Conservation (phyloP, 1,284 basidiomycete species). For the Microbotryum silenes-acaulis region DNA sequence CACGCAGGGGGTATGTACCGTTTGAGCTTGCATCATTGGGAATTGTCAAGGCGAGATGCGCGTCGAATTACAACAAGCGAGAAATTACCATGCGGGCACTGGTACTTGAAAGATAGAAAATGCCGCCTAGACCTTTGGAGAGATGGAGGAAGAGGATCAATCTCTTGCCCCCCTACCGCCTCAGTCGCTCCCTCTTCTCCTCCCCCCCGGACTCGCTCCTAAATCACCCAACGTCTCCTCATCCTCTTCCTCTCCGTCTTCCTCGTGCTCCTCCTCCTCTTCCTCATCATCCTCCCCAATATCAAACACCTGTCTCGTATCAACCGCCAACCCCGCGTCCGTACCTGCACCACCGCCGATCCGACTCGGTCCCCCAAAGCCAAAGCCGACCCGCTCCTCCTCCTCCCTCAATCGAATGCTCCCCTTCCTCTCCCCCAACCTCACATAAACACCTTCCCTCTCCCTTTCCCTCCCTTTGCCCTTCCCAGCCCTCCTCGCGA, state of each 20-base stretch:
- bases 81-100: no score
- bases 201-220: slow-evolving; percentile 6
- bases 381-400: not conserved
- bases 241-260: not conserved
- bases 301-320: slow-evolving; percentile 22
- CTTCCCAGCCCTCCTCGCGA: slow-evolving; percentile 9
- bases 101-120: no score
- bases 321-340: not conserved
- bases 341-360: not conserved
- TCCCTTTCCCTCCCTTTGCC: slow-evolving; percentile 17
- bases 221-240: slow-evolving; percentile 20
- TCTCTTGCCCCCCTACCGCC: no score
- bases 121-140: no score
- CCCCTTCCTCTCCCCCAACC: not conserved
- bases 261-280: not conserved
- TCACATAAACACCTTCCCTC: not conserved
- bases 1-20: no score
- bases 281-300: slow-evolving; percentile 25
- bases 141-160: no score
- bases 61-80: no score
- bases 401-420: slow-evolving; percentile 4
- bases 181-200: not conserved
- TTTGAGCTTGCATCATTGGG: no score
- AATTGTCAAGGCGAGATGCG: no score
- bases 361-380: not conserved